Evolutionary conservation across 2,329 filamentous ascomycete species (phyloP).

Genomic region (Xenoacremonium recifei): DNA sequence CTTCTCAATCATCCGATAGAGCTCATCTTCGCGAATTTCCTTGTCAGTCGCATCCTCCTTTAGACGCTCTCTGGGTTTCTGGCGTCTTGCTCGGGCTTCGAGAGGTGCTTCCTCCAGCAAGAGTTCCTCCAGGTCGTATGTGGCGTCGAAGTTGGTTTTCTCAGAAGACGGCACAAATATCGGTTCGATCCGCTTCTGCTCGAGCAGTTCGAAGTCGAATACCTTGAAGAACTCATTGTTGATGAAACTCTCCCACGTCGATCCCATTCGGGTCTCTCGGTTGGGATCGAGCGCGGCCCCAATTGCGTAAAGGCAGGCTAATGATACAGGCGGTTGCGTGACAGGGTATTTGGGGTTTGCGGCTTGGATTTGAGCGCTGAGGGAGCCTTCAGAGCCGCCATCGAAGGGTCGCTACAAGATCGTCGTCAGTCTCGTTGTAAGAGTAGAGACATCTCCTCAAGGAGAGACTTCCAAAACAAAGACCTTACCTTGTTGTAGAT

Average conservation of each 20-base stretch:
- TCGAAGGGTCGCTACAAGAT: constrained; percentile 83
- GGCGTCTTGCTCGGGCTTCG: constrained; percentile 86
- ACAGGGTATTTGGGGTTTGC: constrained; percentile 86
- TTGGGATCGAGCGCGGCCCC: constrained; percentile 79
- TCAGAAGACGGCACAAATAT: constrained; percentile 92
- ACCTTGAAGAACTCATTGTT: constrained; percentile 85
- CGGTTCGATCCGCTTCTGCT: constrained; percentile 84
- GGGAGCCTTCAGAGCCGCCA: constrained; percentile 76
- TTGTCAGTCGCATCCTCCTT: constrained; percentile 94
- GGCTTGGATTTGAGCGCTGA: constrained; percentile 78
- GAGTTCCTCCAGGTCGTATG: constrained; percentile 93
- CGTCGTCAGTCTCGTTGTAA: constrained; percentile 9
- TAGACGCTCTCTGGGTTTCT: constrained; percentile 88
- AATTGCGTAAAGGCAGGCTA: constrained; percentile 87
- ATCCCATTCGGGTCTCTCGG: constrained; percentile 78
- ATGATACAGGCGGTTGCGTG: constrained; percentile 85
- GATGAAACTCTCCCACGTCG: constrained; percentile 80
- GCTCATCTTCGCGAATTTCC: constrained; percentile 90
- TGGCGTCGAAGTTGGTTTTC: constrained; percentile 99
- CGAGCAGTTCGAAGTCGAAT: constrained; percentile 81
- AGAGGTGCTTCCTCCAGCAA: constrained; percentile 91
- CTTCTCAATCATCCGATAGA: constrained; percentile 90
- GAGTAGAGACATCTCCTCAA: no score
- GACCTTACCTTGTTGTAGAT: constrained; percentile 98
- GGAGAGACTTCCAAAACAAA: constrained; percentile 32